Evolutionary conservation across 192 early-diverging fungal species (phyloP).

Genomic region (Spinellus fusiger): DNA sequence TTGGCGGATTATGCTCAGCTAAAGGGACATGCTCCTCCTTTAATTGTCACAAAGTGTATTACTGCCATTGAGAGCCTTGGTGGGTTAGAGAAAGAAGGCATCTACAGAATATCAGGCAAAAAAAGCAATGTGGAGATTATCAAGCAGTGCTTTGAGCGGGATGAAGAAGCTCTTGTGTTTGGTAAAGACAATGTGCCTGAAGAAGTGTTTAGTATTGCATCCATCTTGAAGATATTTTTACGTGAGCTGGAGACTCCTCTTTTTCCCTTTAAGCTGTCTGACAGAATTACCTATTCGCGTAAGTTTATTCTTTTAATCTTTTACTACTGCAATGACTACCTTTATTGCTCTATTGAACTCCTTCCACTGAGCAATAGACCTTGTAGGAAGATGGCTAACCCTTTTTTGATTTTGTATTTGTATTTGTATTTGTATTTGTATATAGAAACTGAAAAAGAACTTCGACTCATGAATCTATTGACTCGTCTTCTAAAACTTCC

Average conservation of each 20-base stretch:
- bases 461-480: slow-evolving; percentile 37
- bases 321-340: too few species aligned
- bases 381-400: not conserved
- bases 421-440: not conserved
- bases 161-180: slow-evolving; percentile 23
- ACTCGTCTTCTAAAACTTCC: slow-evolving; percentile 38
- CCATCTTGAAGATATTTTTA: slow-evolving; percentile 59
- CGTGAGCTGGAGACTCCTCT: slow-evolving; percentile 58
- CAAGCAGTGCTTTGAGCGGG: slow-evolving; percentile 25
- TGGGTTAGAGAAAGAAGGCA: slow-evolving; percentile 33
- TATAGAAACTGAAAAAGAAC: slow-evolving; percentile 36
- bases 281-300: slow-evolving; percentile 47
- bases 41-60: slow-evolving; percentile 31
- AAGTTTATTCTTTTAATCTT: not conserved
- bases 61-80: slow-evolving; percentile 24
- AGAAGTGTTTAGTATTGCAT: slow-evolving; percentile 54
- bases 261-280: slow-evolving; percentile 46
- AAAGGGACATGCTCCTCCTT: slow-evolving; percentile 16
- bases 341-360: too few species aligned
- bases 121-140: slow-evolving; percentile 28
- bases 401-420: not conserved
- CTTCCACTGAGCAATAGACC: not conserved
- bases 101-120: slow-evolving; percentile 32
- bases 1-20: slow-evolving; percentile 27
- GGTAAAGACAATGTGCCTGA: slow-evolving; percentile 30